Evolutionary conservation across 1,284 basidiomycete species (phyloP).

Genomic region (Cronartium quercuum): DNA sequence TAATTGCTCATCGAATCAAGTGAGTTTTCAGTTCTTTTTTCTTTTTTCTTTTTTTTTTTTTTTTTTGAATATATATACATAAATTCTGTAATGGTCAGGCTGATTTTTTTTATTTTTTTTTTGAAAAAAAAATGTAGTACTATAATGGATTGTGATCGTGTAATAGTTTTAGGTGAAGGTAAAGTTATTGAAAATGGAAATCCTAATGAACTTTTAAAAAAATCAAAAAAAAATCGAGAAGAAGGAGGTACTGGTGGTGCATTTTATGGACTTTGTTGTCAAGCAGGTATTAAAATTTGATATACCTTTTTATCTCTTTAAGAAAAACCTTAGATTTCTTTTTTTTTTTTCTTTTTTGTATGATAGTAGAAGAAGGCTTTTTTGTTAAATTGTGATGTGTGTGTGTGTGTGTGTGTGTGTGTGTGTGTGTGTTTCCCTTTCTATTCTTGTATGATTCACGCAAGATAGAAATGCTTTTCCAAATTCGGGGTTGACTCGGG

Average conservation of each 20-base stretch:
- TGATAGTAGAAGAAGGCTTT: not conserved
- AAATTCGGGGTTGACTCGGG: too few relatives aligned
- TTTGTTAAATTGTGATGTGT: not conserved
- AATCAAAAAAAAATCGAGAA: too few relatives aligned
- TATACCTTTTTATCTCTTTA: not conserved
- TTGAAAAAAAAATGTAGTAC: slow-evolving; percentile 43
- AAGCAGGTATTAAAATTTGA: slow-evolving; percentile 31
- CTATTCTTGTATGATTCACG: too few relatives aligned
- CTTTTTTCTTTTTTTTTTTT: too few relatives aligned
- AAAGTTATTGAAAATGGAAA: slow-evolving; percentile 56
- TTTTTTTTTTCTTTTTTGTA: not conserved
- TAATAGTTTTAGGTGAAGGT: slow-evolving; percentile 55
- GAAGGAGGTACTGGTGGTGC: too few relatives aligned
- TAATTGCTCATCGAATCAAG: slow-evolving; percentile 52
- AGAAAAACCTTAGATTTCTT: too few relatives aligned
- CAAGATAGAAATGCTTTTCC: too few relatives aligned
- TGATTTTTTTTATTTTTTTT: not conserved
- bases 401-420: not conserved
- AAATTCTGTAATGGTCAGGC: not conserved
- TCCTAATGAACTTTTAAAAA: slow-evolving; percentile 59
- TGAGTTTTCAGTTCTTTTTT: slow-evolving; percentile 2
- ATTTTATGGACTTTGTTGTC: slow-evolving; percentile 52
- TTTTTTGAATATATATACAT: not conserved
- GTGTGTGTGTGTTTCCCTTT: too few relatives aligned
- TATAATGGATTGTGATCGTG: slow-evolving; percentile 55